Evolutionary conservation across 1,284 basidiomycete genomes (phyloP).

Genomic region (Microbotryum saponariae): DNA sequence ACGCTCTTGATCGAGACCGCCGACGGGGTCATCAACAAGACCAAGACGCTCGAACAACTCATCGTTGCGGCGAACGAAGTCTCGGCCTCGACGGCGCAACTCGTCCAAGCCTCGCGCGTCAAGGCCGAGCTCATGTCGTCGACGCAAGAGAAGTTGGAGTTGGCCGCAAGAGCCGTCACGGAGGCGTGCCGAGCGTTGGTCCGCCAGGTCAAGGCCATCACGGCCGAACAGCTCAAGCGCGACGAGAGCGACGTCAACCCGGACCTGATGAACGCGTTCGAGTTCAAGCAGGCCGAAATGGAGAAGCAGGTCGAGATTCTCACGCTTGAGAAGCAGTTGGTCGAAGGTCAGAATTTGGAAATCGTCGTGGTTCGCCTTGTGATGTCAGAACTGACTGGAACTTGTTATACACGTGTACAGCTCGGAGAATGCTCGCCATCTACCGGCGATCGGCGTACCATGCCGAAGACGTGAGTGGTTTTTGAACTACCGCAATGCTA

Average conservation of each 20-base stretch:
- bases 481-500: too few relatives aligned
- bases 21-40: conserved; percentile 83
- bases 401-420: too few relatives aligned
- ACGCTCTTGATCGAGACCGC: conserved; percentile 92
- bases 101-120: conserved; percentile 95
- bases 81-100: conserved; percentile 89
- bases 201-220: conserved; percentile 89
- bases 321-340: conserved; percentile 52
- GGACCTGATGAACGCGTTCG: conserved; percentile 81
- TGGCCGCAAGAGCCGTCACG: conserved; percentile 95
- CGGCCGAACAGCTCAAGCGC: conserved; percentile 62
- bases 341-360: conserved; percentile 41
- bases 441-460: conserved; percentile 36
- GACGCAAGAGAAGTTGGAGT: conserved; percentile 91
- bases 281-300: conserved; percentile 98
- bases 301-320: conserved; percentile 98
- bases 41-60: conserved; percentile 93
- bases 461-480: too few relatives aligned
- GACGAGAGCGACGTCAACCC: conserved; percentile 75
- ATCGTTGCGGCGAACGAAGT: conserved; percentile 99
- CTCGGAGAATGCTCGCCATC: conserved; percentile 35
- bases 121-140: conserved; percentile 98
- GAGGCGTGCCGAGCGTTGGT: conserved; percentile 98
- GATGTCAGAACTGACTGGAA: too few relatives aligned
- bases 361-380: too few relatives aligned